These are phyloP conservation scores for Botrytis pseudocinerea DNA, from an alignment of 2,329 filamentous ascomycete species.

Conservation along the genomic window DNA sequence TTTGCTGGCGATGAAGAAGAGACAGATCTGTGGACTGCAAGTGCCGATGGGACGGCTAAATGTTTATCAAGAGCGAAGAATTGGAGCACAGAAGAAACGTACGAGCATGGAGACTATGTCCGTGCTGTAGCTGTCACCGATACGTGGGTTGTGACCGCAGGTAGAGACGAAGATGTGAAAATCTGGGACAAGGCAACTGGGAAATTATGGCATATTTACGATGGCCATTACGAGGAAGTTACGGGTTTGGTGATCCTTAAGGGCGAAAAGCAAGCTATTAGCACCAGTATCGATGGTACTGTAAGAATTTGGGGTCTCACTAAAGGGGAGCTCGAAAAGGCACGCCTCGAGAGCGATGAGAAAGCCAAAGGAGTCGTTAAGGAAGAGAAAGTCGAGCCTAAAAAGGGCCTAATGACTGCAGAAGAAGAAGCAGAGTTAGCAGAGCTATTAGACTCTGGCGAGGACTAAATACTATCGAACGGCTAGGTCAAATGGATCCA, in stretches of 20 bases:
- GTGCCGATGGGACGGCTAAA: constrained; percentile 84
- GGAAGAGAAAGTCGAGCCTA: constrained; percentile 46
- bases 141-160: constrained; percentile 81
- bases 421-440: constrained; percentile 94
- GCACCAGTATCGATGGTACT: constrained; percentile 87
- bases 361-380: constrained; percentile 47
- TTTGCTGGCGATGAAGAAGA: constrained; percentile 66
- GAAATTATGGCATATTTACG: constrained; percentile 70
- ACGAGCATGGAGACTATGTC: constrained; percentile 87
- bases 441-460: constrained; percentile 77
- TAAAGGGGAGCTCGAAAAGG: constrained; percentile 58
- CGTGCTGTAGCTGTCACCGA: constrained; percentile 75
- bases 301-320: constrained; percentile 79
- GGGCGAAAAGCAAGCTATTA: constrained; percentile 61
- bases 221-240: constrained; percentile 91
- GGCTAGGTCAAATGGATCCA: not conserved
- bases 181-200: constrained; percentile 80
- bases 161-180: constrained; percentile 86
- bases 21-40: constrained; percentile 84
- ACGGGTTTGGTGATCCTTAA: constrained; percentile 71
- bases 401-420: constrained; percentile 66
- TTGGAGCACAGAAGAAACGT: constrained; percentile 70
- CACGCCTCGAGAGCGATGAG: constrained; percentile 51
- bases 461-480: constrained; percentile 48
- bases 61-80: constrained; percentile 68